phyloP scores from a whole-genome alignment of 2,329 filamentous ascomycete species.

The Anthostomella pinea region DNA sequence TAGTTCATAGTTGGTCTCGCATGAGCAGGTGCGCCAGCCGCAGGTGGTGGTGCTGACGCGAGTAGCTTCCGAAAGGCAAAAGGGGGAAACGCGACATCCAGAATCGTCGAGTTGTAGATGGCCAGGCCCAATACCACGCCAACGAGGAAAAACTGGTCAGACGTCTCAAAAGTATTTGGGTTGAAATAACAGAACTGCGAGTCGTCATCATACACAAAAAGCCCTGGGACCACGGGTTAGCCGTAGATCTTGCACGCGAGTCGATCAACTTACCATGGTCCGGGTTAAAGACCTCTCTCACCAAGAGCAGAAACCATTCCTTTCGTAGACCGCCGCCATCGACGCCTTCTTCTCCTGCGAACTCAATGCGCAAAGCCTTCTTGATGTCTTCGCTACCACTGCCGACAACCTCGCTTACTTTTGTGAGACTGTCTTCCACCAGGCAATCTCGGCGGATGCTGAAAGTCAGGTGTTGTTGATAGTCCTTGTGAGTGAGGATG shows the following conservation, averaged over 20 bases:
- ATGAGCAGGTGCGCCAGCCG: slow-evolving; percentile 52
- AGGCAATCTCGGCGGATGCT: slow-evolving; percentile 80
- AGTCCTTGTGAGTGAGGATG: slow-evolving; percentile 70
- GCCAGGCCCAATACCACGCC: slow-evolving; percentile 84
- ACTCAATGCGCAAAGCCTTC: slow-evolving; percentile 82
- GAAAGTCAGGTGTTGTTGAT: slow-evolving; percentile 75
- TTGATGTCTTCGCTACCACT: slow-evolving; percentile 82
- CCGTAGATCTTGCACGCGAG: too few species aligned
- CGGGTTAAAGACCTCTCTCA: slow-evolving; percentile 87
- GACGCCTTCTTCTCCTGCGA: slow-evolving; percentile 84
- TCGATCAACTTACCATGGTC: slow-evolving; percentile 65
- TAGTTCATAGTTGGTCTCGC: slow-evolving; percentile 65
- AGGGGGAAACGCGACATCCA: slow-evolving; percentile 83
- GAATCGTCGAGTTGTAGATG: slow-evolving; percentile 92
- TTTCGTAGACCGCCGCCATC: slow-evolving; percentile 88
- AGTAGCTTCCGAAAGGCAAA: slow-evolving; percentile 88
- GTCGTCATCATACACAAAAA: slow-evolving; percentile 90
- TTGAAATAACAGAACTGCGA: slow-evolving; percentile 93
- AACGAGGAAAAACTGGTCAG: slow-evolving; percentile 87
- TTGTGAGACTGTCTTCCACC: slow-evolving; percentile 81
- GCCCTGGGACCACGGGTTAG: too few species aligned
- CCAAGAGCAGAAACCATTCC: slow-evolving; percentile 89
- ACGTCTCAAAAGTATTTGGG: slow-evolving; percentile 82
- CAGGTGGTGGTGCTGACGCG: slow-evolving; percentile 66
- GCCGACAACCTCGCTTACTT: slow-evolving; percentile 81